Conservation (phyloP, 768 basidiomycete genomes). For the Suillus discolor region DNA sequence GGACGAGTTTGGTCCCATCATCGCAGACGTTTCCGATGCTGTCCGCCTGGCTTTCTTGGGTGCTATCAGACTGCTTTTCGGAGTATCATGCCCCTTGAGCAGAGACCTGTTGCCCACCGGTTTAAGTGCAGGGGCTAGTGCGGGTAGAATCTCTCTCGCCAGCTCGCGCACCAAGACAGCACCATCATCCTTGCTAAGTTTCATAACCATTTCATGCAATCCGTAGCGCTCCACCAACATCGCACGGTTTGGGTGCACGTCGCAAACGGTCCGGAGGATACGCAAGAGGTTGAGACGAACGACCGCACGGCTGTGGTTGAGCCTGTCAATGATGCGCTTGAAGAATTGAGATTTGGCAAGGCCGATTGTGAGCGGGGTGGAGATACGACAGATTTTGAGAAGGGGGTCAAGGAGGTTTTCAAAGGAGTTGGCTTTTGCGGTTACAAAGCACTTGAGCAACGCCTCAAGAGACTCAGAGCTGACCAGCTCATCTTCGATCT, state of each 20-base stretch:
- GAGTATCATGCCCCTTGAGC: slow-evolving; percentile 37
- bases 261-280: slow-evolving; percentile 83
- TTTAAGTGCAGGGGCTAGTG: slow-evolving; percentile 70
- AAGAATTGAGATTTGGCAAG: slow-evolving; percentile 85
- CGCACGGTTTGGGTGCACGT: slow-evolving; percentile 84
- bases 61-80: slow-evolving; percentile 48
- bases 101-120: slow-evolving; percentile 43
- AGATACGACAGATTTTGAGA: slow-evolving; percentile 88
- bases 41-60: slow-evolving; percentile 68
- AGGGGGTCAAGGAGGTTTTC: slow-evolving; percentile 92
- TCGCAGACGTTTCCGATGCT: slow-evolving; percentile 65
- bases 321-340: slow-evolving; percentile 82
- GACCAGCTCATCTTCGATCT: slow-evolving; percentile 87
- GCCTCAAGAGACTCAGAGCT: slow-evolving; percentile 66
- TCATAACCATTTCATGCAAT: slow-evolving; percentile 76
- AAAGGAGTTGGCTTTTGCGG: slow-evolving; percentile 86
- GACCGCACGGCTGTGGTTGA: slow-evolving; percentile 75
- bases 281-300: slow-evolving; percentile 89
- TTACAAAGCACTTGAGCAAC: slow-evolving; percentile 78
- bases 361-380: slow-evolving; percentile 69
- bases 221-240: slow-evolving; percentile 84
- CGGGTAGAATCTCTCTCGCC: slow-evolving; percentile 82
- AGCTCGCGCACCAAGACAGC: slow-evolving; percentile 91
- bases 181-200: slow-evolving; percentile 81
- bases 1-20: slow-evolving; percentile 24